A percentile compares a stretch with the other conserved stretches of the same genome.
These are phyloP conservation scores for Ceratocystis albifundus DNA, from an alignment of 2,329 filamentous ascomycete genomes.

Conservation along the genomic window DNA sequence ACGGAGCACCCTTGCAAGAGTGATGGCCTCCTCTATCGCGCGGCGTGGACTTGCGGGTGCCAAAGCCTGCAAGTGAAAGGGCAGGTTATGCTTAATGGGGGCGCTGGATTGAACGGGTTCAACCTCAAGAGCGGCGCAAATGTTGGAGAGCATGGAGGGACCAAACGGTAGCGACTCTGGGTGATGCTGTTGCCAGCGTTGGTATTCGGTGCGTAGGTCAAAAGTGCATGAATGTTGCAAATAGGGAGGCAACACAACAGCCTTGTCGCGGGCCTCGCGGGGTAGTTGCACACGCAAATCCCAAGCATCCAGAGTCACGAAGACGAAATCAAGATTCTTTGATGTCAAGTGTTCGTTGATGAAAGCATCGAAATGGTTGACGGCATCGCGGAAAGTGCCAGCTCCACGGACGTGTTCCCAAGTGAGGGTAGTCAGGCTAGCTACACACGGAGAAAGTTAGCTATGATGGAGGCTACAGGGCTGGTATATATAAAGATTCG, in stretches of 20 bases:
- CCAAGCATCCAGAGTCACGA: conserved; percentile 97
- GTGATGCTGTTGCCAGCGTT: conserved; percentile 96
- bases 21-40: conserved; percentile 96
- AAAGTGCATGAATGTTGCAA: conserved; percentile 96
- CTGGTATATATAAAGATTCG: conserved; percentile 13
- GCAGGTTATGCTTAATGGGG: conserved; percentile 96
- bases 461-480: neutral
- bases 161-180: conserved; percentile 95
- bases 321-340: conserved; percentile 92
- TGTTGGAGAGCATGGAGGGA: conserved; percentile 89
- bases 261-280: conserved; percentile 94
- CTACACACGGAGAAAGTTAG: conserved; percentile 36
- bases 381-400: conserved; percentile 91
- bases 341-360: conserved; percentile 80
- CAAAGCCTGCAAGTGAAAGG: conserved; percentile 92
- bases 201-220: conserved; percentile 92
- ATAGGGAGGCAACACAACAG: conserved; percentile 89
- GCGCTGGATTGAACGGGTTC: conserved; percentile 95
- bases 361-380: conserved; percentile 89
- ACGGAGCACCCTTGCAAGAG: conserved; percentile 79
- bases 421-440: conserved; percentile 89
- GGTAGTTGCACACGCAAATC: conserved; percentile 95
- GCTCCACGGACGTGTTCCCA: conserved; percentile 99
- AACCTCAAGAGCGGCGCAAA: conserved; percentile 94
- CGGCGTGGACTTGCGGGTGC: conserved; percentile 90